Evolutionary conservation across 1,284 basidiomycete genomes (phyloP).

Genomic region (Cutaneotrichosporon sp.): DNA sequence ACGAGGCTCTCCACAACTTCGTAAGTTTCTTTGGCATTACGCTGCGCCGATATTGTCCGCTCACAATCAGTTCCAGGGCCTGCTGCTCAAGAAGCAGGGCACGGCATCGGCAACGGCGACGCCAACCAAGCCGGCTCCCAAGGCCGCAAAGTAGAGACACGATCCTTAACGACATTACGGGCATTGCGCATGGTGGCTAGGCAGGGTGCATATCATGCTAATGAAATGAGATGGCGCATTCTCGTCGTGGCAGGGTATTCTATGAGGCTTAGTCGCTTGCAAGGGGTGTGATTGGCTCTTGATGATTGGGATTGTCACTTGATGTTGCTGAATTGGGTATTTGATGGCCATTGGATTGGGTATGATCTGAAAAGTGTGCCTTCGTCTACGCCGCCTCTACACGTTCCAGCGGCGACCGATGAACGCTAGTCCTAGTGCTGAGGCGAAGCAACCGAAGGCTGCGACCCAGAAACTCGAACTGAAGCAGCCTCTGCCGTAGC

Average conservation of each 20-base stretch:
- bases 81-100: constrained; percentile 29
- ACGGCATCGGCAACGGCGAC: constrained; percentile 7
- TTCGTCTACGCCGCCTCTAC: constrained; percentile 18
- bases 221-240: constrained; percentile 1
- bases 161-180: neutral
- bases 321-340: neutral
- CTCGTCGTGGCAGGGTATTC: too few relatives aligned
- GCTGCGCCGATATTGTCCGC: neutral
- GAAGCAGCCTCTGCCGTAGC: constrained; percentile 45
- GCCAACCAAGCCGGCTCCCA: constrained; percentile 19
- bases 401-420: constrained; percentile 44
- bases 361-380: too few relatives aligned
- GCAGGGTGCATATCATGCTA: constrained; percentile 2
- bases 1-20: constrained; percentile 48
- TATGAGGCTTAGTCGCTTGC: too few relatives aligned
- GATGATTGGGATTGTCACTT: neutral
- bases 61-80: constrained; percentile 40
- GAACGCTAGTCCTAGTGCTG: constrained; percentile 32
- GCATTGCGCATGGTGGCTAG: neutral
- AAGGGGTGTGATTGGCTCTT: too few relatives aligned
- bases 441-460: constrained; percentile 31
- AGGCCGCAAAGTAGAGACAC: constrained; percentile 11
- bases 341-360: too few relatives aligned
- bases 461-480: constrained; percentile 36
- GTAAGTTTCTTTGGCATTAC: too few relatives aligned